Conservation (phyloP, 106 monocot genomes). For the Apostasia shenzhenica region DNA sequence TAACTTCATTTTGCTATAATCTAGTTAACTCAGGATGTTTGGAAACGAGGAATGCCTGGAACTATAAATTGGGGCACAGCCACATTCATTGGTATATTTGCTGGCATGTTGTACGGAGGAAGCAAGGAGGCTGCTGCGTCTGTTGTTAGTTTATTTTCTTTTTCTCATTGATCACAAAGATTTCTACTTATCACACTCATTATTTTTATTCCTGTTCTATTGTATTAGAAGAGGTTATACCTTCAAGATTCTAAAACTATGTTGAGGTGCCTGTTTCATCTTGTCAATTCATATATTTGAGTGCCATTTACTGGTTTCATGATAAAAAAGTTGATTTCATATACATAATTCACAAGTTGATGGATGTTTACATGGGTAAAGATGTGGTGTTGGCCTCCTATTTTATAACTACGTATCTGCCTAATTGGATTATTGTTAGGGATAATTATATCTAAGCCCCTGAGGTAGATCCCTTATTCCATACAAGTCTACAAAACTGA, state of each 20-base stretch:
- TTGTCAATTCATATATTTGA: no score
- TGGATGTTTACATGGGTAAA: no score
- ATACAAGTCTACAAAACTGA: no score
- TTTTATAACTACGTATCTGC: no score
- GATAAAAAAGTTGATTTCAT: no score
- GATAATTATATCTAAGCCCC: no score
- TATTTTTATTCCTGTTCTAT: neutral
- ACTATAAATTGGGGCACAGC: slow-evolving; percentile 78
- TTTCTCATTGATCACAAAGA: neutral
- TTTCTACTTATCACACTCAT: neutral
- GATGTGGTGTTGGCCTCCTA: no score
- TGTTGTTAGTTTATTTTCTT: slow-evolving; percentile 44
- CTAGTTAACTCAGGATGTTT: slow-evolving; percentile 12
- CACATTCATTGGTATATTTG: slow-evolving; percentile 72
- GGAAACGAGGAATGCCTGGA: slow-evolving; percentile 22
- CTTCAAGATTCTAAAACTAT: neutral
- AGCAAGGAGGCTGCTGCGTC: slow-evolving; percentile 93
- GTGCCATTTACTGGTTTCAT: no score
- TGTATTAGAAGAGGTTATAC: neutral
- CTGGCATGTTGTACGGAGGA: slow-evolving; percentile 90
- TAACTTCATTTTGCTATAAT: neutral
- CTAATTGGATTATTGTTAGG: no score
- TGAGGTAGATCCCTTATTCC: no score
- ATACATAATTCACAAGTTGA: no score
- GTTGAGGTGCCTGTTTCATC: neutral